Percentiles rank a stretch among this genome's conserved stretches.
phyloP scores from a whole-genome alignment of 2,329 filamentous ascomycete species.

The Penicillium sp. region DNA sequence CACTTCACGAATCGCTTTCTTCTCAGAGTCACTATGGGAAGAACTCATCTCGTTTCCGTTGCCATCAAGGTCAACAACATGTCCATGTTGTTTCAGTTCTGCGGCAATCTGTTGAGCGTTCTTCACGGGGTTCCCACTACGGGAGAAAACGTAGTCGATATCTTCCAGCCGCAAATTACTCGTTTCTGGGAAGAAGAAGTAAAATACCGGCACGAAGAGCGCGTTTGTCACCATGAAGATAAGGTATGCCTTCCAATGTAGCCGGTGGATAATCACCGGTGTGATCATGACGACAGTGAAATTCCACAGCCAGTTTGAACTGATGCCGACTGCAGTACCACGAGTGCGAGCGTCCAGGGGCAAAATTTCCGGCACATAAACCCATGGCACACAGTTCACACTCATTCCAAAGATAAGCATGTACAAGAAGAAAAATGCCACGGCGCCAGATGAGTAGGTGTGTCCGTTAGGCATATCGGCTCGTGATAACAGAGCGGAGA shows the following conservation, averaged over 20 bases:
- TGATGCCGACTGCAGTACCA: constrained; percentile 21
- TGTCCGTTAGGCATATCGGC: background rate
- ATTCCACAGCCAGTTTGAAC: constrained; percentile 26
- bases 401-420: constrained; percentile 9
- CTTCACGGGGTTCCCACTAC: background rate
- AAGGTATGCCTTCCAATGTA: constrained; percentile 47
- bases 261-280: constrained; percentile 29
- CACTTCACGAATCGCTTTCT: no score
- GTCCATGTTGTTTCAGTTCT: background rate
- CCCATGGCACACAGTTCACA: constrained; percentile 17
- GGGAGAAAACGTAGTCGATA: background rate
- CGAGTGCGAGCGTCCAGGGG: constrained; percentile 21
- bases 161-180: constrained; percentile 1
- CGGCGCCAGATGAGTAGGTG: constrained; percentile 9
- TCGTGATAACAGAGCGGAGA: background rate
- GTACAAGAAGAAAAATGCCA: constrained; percentile 36
- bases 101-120: background rate
- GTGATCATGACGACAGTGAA: constrained; percentile 24
- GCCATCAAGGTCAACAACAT: background rate
- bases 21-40: no score
- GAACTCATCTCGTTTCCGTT: no score
- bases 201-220: constrained; percentile 28
- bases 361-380: constrained; percentile 26
- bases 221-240: constrained; percentile 39
- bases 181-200: constrained; percentile 31